phyloP scores from a whole-genome alignment of 169 alveolate genomes.

The Plasmodium gonderi region DNA sequence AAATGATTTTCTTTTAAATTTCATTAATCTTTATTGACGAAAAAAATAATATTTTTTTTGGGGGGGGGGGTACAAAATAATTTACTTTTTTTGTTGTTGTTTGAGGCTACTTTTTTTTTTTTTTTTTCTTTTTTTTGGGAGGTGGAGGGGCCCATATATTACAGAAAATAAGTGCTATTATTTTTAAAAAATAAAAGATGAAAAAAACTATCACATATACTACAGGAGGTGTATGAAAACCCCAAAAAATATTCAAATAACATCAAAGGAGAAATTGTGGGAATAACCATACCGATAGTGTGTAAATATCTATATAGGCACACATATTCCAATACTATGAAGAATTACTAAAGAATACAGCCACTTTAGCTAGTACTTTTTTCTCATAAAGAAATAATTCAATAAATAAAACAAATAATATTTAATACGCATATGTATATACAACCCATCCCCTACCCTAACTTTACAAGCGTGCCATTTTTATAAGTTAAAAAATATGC shows the following conservation, averaged over 20 bases:
- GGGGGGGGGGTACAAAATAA: neutral
- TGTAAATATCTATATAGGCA: neutral
- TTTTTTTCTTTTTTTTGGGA: neutral
- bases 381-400: neutral
- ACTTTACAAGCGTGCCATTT: neutral
- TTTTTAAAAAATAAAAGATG: no score
- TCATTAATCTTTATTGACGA: neutral
- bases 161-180: no score
- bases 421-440: neutral
- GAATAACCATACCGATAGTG: neutral
- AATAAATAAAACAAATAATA: neutral
- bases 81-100: neutral
- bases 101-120: neutral
- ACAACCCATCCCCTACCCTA: neutral
- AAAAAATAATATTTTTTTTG: neutral
- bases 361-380: neutral
- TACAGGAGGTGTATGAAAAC: no score
- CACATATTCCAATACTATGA: neutral
- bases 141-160: neutral
- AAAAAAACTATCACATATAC: no score
- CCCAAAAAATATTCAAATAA: neutral
- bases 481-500: constrained; percentile 4
- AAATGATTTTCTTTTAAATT: neutral
- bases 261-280: neutral
- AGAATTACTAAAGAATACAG: neutral